Evolutionary conservation across 768 basidiomycete genomes (phyloP).

Genomic region (Butyriboletus loyo): DNA sequence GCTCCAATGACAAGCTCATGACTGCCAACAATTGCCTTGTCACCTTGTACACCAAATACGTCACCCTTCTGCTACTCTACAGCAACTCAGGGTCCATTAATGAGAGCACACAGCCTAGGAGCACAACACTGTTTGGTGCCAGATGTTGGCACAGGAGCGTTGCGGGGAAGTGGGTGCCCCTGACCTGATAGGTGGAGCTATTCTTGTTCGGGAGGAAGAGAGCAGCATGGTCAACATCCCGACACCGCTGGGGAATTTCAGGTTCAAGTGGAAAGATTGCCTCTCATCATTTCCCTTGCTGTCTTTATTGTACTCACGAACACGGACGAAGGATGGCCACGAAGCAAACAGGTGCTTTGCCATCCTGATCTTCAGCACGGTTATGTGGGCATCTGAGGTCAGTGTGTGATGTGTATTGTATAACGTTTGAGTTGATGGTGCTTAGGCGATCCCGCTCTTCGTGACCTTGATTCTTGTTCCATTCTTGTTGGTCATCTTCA

Average conservation of each 20-base stretch:
- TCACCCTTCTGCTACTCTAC: slow-evolving; percentile 65
- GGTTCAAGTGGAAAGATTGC: slow-evolving; percentile 63
- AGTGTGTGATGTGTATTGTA: background rate
- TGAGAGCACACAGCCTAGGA: slow-evolving; percentile 97
- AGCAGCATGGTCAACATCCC: slow-evolving; percentile 40
- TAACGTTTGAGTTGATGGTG: background rate
- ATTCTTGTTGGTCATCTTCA: slow-evolving; percentile 79
- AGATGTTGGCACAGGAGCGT: slow-evolving; percentile 86
- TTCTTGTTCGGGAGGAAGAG: slow-evolving; percentile 43
- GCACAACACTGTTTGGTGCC: slow-evolving; percentile 95
- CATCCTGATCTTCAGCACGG: slow-evolving; percentile 82
- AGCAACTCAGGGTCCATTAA: slow-evolving; percentile 82
- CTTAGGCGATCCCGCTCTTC: slow-evolving; percentile 91
- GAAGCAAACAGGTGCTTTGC: slow-evolving; percentile 91
- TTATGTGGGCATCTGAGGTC: slow-evolving; percentile 97
- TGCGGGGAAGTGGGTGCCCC: slow-evolving; percentile 44
- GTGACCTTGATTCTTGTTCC: slow-evolving; percentile 94
- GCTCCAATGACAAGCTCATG: slow-evolving; percentile 61
- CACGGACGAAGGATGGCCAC: slow-evolving; percentile 44
- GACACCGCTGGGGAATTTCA: slow-evolving; percentile 66
- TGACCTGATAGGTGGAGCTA: slow-evolving; percentile 42
- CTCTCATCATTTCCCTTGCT: slow-evolving; percentile 51
- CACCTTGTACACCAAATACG: slow-evolving; percentile 80
- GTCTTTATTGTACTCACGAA: slow-evolving; percentile 64
- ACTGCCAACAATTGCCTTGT: slow-evolving; percentile 56